Evolutionary conservation across 179 eudicot species (phyloP).

Genomic region (Spinacia oleracea): DNA sequence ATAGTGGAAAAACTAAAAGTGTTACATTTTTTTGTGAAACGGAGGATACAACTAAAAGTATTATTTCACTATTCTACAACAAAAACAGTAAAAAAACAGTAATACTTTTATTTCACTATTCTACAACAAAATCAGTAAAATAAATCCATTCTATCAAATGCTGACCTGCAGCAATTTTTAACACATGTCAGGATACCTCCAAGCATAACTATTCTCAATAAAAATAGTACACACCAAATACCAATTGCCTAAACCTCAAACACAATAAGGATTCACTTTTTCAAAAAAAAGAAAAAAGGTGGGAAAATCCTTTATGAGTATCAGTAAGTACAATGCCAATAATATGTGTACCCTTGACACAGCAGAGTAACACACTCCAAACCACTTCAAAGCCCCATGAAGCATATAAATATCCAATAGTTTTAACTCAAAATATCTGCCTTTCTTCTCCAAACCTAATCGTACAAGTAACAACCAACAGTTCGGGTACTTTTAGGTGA

Average conservation of each 20-base stretch:
- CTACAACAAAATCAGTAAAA: neutral
- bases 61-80: no score
- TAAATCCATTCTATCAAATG: neutral
- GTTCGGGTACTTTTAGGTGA: neutral
- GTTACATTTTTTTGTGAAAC: no score
- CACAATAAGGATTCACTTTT: no score
- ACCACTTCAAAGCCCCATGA: neutral
- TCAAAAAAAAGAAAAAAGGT: no score
- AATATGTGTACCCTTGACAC: neutral
- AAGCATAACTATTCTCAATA: neutral
- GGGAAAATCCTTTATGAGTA: neutral
- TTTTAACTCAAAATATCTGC: neutral
- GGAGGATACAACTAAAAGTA: no score
- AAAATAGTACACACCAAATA: neutral
- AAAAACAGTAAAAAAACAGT: no score
- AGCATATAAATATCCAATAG: neutral
- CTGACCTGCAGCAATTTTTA: neutral
- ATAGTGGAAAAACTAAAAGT: no score
- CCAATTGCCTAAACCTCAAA: neutral
- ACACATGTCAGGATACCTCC: neutral
- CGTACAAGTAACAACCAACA: neutral
- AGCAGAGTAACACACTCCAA: neutral
- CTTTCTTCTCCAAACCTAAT: neutral
- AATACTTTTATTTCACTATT: neutral
- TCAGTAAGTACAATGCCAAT: neutral